A percentile compares a stretch with the other conserved stretches of the same genome.
These are phyloP conservation scores for Vitis rupestris DNA, from an alignment of 164 flowering plant genomes.

Conservation along the genomic window DNA sequence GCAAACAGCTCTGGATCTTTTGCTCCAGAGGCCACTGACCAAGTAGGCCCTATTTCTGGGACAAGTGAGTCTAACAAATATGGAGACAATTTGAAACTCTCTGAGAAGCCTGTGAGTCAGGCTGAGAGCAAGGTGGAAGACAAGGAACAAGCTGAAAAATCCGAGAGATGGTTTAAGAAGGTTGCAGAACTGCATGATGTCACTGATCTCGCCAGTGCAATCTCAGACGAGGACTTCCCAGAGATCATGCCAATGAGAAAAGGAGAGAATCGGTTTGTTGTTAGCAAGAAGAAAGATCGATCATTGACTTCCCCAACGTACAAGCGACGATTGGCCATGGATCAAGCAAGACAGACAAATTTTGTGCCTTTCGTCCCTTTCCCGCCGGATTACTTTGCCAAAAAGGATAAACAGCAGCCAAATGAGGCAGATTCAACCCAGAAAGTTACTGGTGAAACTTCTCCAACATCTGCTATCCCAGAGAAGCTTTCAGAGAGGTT, in stretches of 20 bases:
- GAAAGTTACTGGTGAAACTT: conserved; percentile 11
- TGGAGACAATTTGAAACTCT: conserved; percentile 15
- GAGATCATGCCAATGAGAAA: conserved; percentile 88
- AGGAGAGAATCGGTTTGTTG: conserved; percentile 87
- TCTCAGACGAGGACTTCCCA: conserved; percentile 81
- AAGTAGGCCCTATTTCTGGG: conserved; percentile 11
- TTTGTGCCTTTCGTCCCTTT: conserved; percentile 94
- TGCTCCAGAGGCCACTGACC: conserved; percentile 13
- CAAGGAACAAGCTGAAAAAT: conserved; percentile 46
- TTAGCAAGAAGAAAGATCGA: conserved; percentile 80
- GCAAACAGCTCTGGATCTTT: conserved; percentile 3
- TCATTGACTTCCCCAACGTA: conserved; percentile 74
- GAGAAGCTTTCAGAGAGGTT: conserved; percentile 18
- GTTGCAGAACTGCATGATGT: conserved; percentile 71
- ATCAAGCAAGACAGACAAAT: conserved; percentile 54
- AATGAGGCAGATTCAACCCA: conserved; percentile 21
- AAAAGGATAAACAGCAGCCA: conserved; percentile 44
- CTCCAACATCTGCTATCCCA: conserved; percentile 15
- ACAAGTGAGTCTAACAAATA: conserved; percentile 10
- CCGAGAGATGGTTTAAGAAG: conserved; percentile 78
- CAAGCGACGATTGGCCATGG: conserved; percentile 67
- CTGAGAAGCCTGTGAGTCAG: conserved; percentile 26
- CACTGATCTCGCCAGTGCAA: conserved; percentile 50
- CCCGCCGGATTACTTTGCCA: conserved; percentile 88
- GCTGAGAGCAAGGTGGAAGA: conserved; percentile 29